Evolutionary conservation across 192 early-diverging fungal species (phyloP), one percentile per base, ranked within the genome.

Genomic region (Podila clonocystis): DNA sequence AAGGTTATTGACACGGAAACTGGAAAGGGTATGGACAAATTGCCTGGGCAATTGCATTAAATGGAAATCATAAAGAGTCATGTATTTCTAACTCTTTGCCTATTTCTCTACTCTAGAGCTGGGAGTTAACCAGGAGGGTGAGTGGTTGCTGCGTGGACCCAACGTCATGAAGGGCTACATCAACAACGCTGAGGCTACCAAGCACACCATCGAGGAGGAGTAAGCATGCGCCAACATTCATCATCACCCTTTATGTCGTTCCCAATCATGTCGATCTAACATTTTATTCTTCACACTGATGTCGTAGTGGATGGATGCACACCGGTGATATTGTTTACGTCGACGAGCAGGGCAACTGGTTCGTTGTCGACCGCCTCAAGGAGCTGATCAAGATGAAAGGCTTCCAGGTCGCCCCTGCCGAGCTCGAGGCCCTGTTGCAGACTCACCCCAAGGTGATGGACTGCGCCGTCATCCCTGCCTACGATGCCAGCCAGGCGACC

Each of bases 311-410:
- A 20, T 88, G 82, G 78, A 82, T 88, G 77, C 82, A 84, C 36
- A 88, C 87, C 5, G 87, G 85, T 8, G 94, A 95, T 58, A 82
- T 93, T 58, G 93, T 83, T 28, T 68, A 83, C 9, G 84, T 82
- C 24, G 86, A 91, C 50, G 73, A 82, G 41, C 62, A 89, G 15
- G 88, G 89, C 19, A 74, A 89, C 72, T 91, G 91, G 72, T 90
- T 84, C 63, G 89, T 94, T 36, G 87, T 92, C 17, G 92, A 94
- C 70, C 87, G 94, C 26, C 66, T 93, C 57, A 95, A 94, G 72
- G 93, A 95, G 59, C 82, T 95, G 7, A 94, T 95, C 87, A 95
- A 95, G 68, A 92, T 88, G 87, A 94, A 94, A 72, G 85, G 93
- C 5, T 87, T 90, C 67, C 93, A 95, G 70, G 88, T 95, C 38